Percentiles rank a stretch among this genome's conserved stretches.
These are phyloP conservation scores for Epichloe amarillans DNA, from an alignment of 2,329 filamentous ascomycete species.

Conservation along the genomic window DNA sequence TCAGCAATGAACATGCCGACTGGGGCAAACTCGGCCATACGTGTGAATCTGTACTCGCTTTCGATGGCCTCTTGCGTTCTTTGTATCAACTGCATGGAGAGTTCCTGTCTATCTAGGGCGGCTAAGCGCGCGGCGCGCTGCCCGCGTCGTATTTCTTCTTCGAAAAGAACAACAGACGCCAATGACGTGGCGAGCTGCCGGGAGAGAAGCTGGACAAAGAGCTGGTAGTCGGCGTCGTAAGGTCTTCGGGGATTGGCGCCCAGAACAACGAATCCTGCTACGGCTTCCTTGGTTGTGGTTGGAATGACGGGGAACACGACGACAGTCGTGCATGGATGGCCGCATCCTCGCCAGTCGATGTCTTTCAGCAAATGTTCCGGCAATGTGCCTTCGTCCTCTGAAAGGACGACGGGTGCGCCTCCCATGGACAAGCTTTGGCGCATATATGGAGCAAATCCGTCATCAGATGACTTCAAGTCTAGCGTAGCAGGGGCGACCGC, in stretches of 20 bases:
- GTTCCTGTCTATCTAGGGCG: constrained; percentile 61
- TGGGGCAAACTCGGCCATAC: constrained; percentile 74
- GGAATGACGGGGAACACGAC: constrained; percentile 71
- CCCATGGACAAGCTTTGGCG: constrained; percentile 57
- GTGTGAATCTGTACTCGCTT: constrained; percentile 65
- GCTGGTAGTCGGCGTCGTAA: constrained; percentile 67
- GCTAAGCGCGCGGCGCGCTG: constrained; percentile 62
- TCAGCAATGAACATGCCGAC: constrained; percentile 81
- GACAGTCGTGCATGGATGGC: constrained; percentile 54
- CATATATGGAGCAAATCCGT: constrained; percentile 66
- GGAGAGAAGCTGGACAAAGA: constrained; percentile 63
- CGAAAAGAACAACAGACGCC: constrained; percentile 69
- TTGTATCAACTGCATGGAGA: constrained; percentile 61
- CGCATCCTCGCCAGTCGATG: constrained; percentile 57
- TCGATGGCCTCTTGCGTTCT: constrained; percentile 48
- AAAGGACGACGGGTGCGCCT: constrained; percentile 53
- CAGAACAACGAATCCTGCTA: constrained; percentile 66
- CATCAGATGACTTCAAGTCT: constrained; percentile 55
- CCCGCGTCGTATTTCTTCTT: constrained; percentile 67
- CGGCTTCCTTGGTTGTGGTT: constrained; percentile 54
- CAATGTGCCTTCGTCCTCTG: constrained; percentile 52
- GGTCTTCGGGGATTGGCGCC: constrained; percentile 67
- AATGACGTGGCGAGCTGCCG: constrained; percentile 68
- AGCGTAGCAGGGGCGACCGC: constrained; percentile 44
- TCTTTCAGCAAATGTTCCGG: constrained; percentile 51